Base-by-base conservation (phyloP, 257 asterid genomes). In the Nyctanthes arbortristis region DNA sequence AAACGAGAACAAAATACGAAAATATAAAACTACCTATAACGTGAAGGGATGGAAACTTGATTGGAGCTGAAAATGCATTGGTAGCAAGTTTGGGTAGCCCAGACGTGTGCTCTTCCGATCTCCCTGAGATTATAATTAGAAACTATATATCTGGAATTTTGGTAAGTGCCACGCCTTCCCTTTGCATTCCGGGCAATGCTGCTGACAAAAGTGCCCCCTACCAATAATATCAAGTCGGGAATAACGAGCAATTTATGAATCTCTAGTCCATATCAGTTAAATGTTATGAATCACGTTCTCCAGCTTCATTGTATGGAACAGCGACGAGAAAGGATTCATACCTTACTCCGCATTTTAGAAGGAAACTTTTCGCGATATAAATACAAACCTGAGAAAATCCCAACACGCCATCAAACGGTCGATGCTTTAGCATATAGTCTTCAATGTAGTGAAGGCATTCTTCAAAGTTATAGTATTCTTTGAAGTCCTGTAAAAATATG, bases 371-470 rank as follows among this genome's bases (percentile, higher is more conserved):
- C n/a, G n/a, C n/a, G n/a, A n/a, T n/a, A n/a, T n/a, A n/a, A n/a
- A n/a, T n/a, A n/a, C 60, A 7, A 37, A 82, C 84, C 75, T 78
- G 78, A 32, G 84, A 78, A n/a, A 76, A 82, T 27, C 87, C 84
- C 49, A 82, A 71, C 18, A 75, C 18, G 27, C 84, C 84, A 67
- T 82, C 84, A 56, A 82, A 82, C 0, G 84, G 82, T 5, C 87
- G 84, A 45, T 70, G 66, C 27, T 73, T 62, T 30, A 68, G 40
- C 84, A 82, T 78, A 40, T 70, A 40, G 28, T 70, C 80, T 76
- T 79, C 80, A 1, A 78, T 47, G 47, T 65, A 78, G 11, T 69
- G 67, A 0, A 79, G 56, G 32, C 84, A 81, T 76, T 75, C 84
- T 69, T 81, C 78, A 27, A 81, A 78, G 6, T 81, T 78, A 64